Conservation (phyloP, 305 asterid species). For the Fraxinus dipetala region DNA sequence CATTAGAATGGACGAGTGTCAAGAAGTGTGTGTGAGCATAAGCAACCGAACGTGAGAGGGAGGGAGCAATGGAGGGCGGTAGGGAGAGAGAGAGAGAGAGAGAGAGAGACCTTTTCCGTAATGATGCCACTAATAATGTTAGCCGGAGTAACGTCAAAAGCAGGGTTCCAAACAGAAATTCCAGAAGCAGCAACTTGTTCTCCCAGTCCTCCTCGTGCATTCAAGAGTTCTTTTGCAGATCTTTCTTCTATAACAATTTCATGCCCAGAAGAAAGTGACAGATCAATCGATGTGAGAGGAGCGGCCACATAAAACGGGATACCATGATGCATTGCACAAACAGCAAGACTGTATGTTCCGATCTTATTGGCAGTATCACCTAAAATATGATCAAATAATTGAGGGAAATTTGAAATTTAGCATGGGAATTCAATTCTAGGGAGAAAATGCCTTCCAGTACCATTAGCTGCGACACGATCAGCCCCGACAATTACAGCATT, state of each 20-base stretch:
- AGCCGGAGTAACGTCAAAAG: constrained; percentile 95
- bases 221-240: constrained; percentile 66
- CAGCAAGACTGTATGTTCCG: constrained; percentile 87
- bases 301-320: constrained; percentile 91
- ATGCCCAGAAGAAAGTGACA: constrained; percentile 65
- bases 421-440: not conserved
- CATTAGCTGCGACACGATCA: constrained; percentile 27
- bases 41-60: too few relatives aligned
- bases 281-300: constrained; percentile 78
- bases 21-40: not conserved
- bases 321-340: constrained; percentile 74
- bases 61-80: too few relatives aligned
- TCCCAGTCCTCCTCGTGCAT: constrained; percentile 80
- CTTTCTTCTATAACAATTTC: constrained; percentile 87
- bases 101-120: constrained; percentile 70
- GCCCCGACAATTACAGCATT: constrained; percentile 91
- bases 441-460: constrained; percentile 2
- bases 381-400: constrained; percentile 21
- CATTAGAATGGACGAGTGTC: not conserved
- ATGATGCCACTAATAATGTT: constrained; percentile 62
- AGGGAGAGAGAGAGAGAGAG: too few relatives aligned
- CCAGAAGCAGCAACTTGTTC: constrained; percentile 95
- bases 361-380: constrained; percentile 98
- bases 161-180: constrained; percentile 92
- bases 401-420: not conserved